Evolutionary conservation across 768 basidiomycete species (phyloP).

Genomic region (Russula foetens): DNA sequence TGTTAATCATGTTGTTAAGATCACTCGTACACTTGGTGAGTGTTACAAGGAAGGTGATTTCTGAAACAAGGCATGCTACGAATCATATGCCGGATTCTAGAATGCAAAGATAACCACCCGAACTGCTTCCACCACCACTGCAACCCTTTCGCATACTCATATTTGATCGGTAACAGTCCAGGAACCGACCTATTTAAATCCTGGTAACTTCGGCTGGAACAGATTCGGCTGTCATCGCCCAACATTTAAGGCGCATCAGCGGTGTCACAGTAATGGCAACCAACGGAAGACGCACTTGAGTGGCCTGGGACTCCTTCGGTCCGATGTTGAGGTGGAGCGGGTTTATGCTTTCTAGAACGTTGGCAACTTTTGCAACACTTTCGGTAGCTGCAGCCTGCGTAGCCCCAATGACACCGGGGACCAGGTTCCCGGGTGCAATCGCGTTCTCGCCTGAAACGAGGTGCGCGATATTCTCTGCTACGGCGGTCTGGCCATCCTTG

Average conservation of each 20-base stretch:
- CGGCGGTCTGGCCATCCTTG: neutral
- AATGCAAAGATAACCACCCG: neutral
- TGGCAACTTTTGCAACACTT: neutral
- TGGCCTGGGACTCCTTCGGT: neutral
- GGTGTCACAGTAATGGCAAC: neutral
- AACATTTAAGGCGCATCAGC: neutral
- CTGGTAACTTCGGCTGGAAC: conserved; percentile 5
- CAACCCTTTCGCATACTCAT: too few relatives aligned
- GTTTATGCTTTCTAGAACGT: neutral
- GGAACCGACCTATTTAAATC: neutral
- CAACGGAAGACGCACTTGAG: neutral
- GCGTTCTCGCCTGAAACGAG: neutral
- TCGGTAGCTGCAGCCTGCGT: neutral
- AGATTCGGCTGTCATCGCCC: neutral
- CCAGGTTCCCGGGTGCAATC: neutral
- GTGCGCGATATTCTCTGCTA: neutral
- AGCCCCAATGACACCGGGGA: neutral
- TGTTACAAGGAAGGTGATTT: neutral
- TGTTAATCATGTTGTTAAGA: too few relatives aligned
- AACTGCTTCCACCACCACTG: too few relatives aligned
- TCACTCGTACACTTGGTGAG: neutral
- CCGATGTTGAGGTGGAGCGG: neutral
- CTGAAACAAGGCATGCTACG: neutral
- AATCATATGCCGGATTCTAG: neutral
- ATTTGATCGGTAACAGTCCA: neutral